These are phyloP conservation scores for Ogataea hybrid DNA, from an alignment of 1,139 yeast species.

Conservation along the genomic window DNA sequence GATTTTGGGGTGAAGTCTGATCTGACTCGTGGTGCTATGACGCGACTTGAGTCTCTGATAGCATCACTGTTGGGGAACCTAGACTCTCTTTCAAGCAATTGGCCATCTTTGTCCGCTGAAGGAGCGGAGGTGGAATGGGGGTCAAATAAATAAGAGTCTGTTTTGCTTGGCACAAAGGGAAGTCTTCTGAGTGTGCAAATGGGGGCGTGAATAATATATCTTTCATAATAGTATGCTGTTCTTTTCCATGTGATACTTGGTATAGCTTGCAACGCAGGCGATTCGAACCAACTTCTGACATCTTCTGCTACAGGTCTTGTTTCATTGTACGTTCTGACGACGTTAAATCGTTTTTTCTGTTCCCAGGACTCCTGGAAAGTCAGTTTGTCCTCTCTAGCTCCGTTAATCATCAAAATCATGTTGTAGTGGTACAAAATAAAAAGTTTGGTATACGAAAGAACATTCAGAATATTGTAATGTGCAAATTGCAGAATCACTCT, in stretches of 20 bases:
- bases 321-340: constrained; percentile 17
- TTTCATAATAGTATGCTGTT: constrained; percentile 32
- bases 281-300: constrained; percentile 21
- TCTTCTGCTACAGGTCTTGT: constrained; percentile 20
- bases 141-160: constrained; percentile 15
- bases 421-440: constrained; percentile 23
- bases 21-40: constrained; percentile 11
- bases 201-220: constrained; percentile 29
- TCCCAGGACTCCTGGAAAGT: constrained; percentile 21
- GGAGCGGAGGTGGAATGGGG: constrained; percentile 4
- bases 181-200: constrained; percentile 14
- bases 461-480: constrained; percentile 17
- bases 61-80: constrained; percentile 13
- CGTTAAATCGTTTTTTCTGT: constrained; percentile 21
- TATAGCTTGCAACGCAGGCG: constrained; percentile 22
- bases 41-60: constrained; percentile 14
- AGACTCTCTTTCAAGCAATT: constrained; percentile 10
- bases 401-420: constrained; percentile 21
- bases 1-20: constrained; percentile 21
- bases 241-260: constrained; percentile 26
- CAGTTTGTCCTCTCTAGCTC: constrained; percentile 20
- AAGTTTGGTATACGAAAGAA: constrained; percentile 18
- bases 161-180: background rate
- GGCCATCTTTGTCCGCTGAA: constrained; percentile 5
- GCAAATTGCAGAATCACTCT: constrained; percentile 22